A percentile compares a stretch with the other conserved stretches of the same genome.
Conservation (phyloP, 192 early-diverging fungal species). For the Gryganskiella cystojenkinii region DNA sequence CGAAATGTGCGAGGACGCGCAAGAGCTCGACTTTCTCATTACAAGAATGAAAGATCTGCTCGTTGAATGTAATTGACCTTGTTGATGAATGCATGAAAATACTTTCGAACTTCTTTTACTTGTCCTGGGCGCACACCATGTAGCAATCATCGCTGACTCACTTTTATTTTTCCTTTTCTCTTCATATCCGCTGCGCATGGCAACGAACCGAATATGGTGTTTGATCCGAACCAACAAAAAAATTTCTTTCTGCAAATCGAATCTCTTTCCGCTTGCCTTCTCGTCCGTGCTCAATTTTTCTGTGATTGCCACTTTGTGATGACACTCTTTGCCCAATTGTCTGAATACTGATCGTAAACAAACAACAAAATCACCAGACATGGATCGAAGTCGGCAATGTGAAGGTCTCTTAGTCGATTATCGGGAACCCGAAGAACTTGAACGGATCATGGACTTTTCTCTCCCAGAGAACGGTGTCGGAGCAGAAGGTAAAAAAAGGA, state of each 20-base stretch:
- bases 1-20: slow-evolving; percentile 49
- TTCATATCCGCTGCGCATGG: slow-evolving; percentile 20
- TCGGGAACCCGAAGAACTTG: slow-evolving; percentile 56
- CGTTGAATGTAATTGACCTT: slow-evolving; percentile 50
- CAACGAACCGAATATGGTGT: slow-evolving; percentile 5
- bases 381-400: slow-evolving; percentile 54
- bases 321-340: no score
- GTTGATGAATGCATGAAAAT: neutral
- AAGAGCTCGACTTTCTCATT: slow-evolving; percentile 54
- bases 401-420: slow-evolving; percentile 52
- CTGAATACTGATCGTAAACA: no score
- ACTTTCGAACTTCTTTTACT: neutral
- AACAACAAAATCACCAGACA: slow-evolving; percentile 42
- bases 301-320: no score
- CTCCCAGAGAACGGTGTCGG: slow-evolving; percentile 55
- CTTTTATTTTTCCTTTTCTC: slow-evolving; percentile 18
- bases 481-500: slow-evolving; percentile 57
- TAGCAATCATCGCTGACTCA: slow-evolving; percentile 30
- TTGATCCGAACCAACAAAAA: neutral
- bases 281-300: neutral
- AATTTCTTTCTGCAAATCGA: slow-evolving; percentile 17
- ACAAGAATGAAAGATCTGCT: slow-evolving; percentile 58
- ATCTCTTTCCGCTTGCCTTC: neutral
- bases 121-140: neutral
- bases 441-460: slow-evolving; percentile 59